Base-by-base conservation (phyloP, 768 basidiomycete species). In the Suillus occidentalis region DNA sequence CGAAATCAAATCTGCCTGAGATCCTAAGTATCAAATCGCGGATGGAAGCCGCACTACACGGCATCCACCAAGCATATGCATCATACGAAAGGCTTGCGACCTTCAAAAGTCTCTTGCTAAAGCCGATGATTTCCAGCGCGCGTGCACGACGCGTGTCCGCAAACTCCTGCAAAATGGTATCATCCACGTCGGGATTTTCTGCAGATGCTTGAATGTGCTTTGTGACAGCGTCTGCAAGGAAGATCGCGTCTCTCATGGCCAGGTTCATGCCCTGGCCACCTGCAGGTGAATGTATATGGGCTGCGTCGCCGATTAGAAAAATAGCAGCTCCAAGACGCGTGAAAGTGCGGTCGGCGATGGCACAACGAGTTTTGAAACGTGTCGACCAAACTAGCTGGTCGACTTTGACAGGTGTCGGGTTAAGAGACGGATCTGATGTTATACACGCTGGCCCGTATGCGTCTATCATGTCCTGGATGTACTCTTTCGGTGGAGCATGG, bases 211-310 rank as follows among this genome's bases (percentile, higher is more conserved):
- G 67, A 3, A 79, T 65, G 70, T 82, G 81, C 28, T 76, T 72
- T 18, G 73, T 70, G 57, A 86, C 72, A 10, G 70, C 78, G 18
- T 79, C 76, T 5, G 81, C 84, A 4, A 86, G 77, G 57, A 76
- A 74, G 31, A 84, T 71, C 14, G 81, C 84, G 65, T 87, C 85
- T 13, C 84, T 79, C 14, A 87, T 72, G 5, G 84, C 84, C 25
- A 86, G 79, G 66, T 85, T 85, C 85, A 87, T 83, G n/a, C 85
- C 85, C 62, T 85, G 84, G 1, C 85, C 85, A 2, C 85, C 85
- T 5, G 79, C 75, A 36, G 85, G 85, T 0, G 85, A 82, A 63
- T 85, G 85, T 57, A 85, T 81, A 69, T 85, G 84, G 45, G 83
- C 83, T 10, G 83, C 82, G 66, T 82, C 81, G 7, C 80, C 79